These are phyloP conservation scores for Saccharomycopsis sp. DNA, from an alignment of 805 yeast genomes.

Conservation along the genomic window DNA sequence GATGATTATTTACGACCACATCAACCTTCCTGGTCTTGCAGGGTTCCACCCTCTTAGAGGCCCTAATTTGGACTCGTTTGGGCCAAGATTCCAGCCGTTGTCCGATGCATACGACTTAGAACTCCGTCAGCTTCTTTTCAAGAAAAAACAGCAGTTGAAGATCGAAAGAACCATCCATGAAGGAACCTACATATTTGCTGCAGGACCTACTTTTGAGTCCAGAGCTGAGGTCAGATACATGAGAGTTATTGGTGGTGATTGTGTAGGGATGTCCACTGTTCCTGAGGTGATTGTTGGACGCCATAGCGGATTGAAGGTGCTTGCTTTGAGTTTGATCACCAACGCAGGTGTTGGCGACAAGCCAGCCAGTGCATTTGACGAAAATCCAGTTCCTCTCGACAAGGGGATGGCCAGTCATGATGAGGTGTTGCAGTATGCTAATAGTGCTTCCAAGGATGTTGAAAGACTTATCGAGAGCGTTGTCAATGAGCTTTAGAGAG, in stretches of 20 bases:
- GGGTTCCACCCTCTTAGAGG: constrained; percentile 88
- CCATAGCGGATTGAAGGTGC: constrained; percentile 74
- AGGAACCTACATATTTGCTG: constrained; percentile 77
- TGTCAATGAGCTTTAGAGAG: constrained; percentile 31
- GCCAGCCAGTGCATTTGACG: constrained; percentile 61
- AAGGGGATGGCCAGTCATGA: constrained; percentile 82
- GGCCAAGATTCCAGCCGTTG: constrained; percentile 82
- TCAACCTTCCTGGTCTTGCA: constrained; percentile 84
- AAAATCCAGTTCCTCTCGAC: constrained; percentile 44
- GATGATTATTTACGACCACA: constrained; percentile 85
- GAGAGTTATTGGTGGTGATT: constrained; percentile 72
- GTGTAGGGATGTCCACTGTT: constrained; percentile 97
- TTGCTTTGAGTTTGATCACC: constrained; percentile 83
- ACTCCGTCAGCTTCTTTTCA: constrained; percentile 55
- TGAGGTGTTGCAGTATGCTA: constrained; percentile 85
- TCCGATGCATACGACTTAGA: constrained; percentile 84
- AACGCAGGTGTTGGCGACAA: constrained; percentile 68
- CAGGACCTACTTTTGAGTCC: constrained; percentile 93
- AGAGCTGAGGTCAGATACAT: constrained; percentile 86
- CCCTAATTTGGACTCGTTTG: constrained; percentile 69
- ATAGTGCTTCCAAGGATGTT: constrained; percentile 75
- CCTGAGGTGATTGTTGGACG: constrained; percentile 93
- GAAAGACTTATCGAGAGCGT: constrained; percentile 60
- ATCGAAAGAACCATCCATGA: constrained; percentile 63
- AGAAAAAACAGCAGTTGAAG: constrained; percentile 43